Evolutionary conservation across 371 early-diverging fungal species (phyloP).

Genomic region (Lichtheimia corymbifera): DNA sequence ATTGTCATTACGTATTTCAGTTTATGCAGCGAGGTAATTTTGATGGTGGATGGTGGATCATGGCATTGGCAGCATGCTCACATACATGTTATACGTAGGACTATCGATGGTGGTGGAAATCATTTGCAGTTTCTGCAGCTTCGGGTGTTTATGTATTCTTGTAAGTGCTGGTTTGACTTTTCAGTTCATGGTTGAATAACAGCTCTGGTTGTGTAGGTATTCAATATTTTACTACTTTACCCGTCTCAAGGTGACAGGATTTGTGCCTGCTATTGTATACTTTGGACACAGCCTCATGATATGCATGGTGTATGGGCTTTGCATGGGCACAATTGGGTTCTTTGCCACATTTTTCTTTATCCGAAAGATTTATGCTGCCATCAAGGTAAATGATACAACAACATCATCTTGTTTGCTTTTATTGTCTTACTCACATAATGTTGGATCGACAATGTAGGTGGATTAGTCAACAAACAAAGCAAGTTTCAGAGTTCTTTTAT

Average conservation of each 20-base stretch:
- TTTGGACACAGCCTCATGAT: constrained; percentile 56
- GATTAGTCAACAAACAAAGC: no score
- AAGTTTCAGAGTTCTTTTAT: no score
- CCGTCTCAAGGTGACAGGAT: constrained; percentile 46
- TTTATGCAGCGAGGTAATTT: constrained; percentile 73
- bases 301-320: constrained; percentile 51
- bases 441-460: neutral
- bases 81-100: constrained; percentile 33
- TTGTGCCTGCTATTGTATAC: constrained; percentile 58
- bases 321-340: constrained; percentile 84
- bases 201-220: constrained; percentile 21
- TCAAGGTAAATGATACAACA: constrained; percentile 59
- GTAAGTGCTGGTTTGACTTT: constrained; percentile 27
- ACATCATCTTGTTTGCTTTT: neutral
- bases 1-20: constrained; percentile 90
- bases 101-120: constrained; percentile 84
- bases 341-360: constrained; percentile 74
- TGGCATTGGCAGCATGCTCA: neutral
- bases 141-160: constrained; percentile 75
- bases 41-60: neutral
- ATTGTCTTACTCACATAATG: neutral
- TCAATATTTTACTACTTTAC: constrained; percentile 55
- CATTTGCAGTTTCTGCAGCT: constrained; percentile 74
- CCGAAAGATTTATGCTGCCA: constrained; percentile 70
- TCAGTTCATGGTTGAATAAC: constrained; percentile 20